Conservation (phyloP, 2,329 filamentous ascomycete species). For the Xylaria sp. region DNA sequence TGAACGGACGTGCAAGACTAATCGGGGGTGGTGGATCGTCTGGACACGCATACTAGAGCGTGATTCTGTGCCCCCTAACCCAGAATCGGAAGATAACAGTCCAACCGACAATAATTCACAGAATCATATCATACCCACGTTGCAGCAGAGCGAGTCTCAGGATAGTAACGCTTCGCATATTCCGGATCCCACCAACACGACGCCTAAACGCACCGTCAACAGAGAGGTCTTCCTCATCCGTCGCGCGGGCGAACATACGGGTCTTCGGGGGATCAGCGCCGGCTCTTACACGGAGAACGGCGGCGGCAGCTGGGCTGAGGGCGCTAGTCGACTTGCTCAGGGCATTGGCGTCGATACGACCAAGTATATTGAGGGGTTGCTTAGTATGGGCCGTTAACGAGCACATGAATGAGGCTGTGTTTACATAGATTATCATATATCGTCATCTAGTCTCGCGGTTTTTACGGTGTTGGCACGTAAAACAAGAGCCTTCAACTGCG, state of each 20-base stretch:
- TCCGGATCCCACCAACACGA: constrained; percentile 6
- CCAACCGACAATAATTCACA: constrained; percentile 9
- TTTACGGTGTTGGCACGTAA: neutral
- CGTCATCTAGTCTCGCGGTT: neutral
- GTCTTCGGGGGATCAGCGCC: constrained; percentile 49
- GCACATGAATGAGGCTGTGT: neutral
- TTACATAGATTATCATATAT: neutral
- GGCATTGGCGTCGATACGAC: constrained; percentile 82
- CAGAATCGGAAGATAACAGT: constrained; percentile 11
- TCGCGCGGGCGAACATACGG: constrained; percentile 66
- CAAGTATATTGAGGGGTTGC: constrained; percentile 77
- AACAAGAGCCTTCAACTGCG: neutral
- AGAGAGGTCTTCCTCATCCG: constrained; percentile 73
- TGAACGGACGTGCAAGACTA: constrained; percentile 74
- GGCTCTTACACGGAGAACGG: constrained; percentile 51
- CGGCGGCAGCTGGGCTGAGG: constrained; percentile 61
- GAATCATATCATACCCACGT: constrained; percentile 1
- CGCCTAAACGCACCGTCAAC: constrained; percentile 46
- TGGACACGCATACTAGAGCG: constrained; percentile 67
- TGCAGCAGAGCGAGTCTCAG: constrained; percentile 31
- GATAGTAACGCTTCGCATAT: constrained; percentile 28
- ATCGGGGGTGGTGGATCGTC: constrained; percentile 75
- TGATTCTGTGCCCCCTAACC: constrained; percentile 19
- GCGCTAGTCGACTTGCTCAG: constrained; percentile 71
- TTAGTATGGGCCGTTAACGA: constrained; percentile 62